Evolutionary conservation across 75 land plant genomes (phyloP).

Genomic region (Cunninghamia lanceolata): DNA sequence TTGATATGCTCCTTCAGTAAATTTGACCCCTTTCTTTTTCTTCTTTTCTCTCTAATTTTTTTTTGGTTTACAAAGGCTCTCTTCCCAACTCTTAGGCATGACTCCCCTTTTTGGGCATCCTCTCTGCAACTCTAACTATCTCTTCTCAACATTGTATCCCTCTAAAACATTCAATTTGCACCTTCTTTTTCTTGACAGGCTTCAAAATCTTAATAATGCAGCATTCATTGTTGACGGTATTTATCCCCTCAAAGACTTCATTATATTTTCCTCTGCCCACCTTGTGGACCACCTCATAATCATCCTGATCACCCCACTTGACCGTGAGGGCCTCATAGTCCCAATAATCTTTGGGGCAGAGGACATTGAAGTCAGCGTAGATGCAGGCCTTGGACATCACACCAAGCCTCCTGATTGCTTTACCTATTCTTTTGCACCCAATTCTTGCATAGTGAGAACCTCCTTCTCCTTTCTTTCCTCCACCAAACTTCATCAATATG

Average conservation of each 20-base stretch:
- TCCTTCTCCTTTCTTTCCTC: too few species aligned
- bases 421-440: slow-evolving; percentile 46
- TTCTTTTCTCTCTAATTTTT: too few species aligned
- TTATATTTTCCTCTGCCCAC: slow-evolving; percentile 82
- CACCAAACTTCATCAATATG: too few species aligned
- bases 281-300: slow-evolving; percentile 71
- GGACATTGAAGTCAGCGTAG: slow-evolving; percentile 63
- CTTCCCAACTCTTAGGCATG: too few species aligned
- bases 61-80: too few species aligned
- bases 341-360: slow-evolving; percentile 63
- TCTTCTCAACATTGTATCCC: too few species aligned
- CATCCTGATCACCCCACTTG: slow-evolving; percentile 76
- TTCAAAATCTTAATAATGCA: too few species aligned
- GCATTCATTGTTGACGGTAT: slow-evolving; percentile 37
- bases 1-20: too few species aligned
- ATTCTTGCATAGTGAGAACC: not conserved
- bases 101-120: too few species aligned
- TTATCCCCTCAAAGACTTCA: slow-evolving; percentile 78
- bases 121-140: too few species aligned
- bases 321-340: slow-evolving; percentile 65
- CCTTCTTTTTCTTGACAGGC: slow-evolving; percentile 93
- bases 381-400: slow-evolving; percentile 71
- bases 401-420: slow-evolving; percentile 41
- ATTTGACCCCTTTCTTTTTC: too few species aligned
- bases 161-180: too few species aligned